Evolutionary conservation across 768 basidiomycete species (phyloP).

Genomic region (Leccinum obscurum): DNA sequence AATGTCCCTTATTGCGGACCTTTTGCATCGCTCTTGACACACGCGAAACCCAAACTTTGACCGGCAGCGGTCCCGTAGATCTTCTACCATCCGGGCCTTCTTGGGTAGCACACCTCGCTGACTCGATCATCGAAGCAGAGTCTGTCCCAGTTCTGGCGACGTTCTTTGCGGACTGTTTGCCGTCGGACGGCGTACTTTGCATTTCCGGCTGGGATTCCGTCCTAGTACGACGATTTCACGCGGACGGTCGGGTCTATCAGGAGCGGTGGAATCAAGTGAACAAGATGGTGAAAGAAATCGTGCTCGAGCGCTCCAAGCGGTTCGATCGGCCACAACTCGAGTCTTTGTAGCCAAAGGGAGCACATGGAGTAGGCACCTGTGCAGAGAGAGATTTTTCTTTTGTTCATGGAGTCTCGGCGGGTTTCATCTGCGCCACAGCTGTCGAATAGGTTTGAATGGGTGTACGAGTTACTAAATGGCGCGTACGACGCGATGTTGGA

Average conservation of each 20-base stretch:
- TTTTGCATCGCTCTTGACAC: background rate
- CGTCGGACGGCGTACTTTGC: background rate
- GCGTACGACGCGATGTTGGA: too few relatives aligned
- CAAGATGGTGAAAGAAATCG: background rate
- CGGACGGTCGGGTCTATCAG: background rate
- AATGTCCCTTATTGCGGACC: background rate
- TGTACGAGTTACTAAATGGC: too few relatives aligned
- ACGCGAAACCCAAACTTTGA: background rate
- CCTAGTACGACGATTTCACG: background rate
- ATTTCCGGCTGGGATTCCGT: background rate
- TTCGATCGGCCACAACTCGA: too few relatives aligned
- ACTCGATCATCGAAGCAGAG: background rate
- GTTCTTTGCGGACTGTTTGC: background rate
- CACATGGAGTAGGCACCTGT: too few relatives aligned
- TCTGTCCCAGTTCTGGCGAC: background rate
- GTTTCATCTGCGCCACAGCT: too few relatives aligned
- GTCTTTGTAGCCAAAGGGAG: too few relatives aligned
- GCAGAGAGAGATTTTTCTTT: too few relatives aligned
- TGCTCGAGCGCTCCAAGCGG: too few relatives aligned
- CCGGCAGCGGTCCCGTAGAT: background rate
- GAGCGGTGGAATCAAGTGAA: background rate
- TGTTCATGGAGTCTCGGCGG: too few relatives aligned
- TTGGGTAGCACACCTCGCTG: background rate
- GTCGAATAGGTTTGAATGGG: too few relatives aligned
- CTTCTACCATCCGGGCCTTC: background rate